phyloP scores from a whole-genome alignment of 108 stramenopile genomes.

The Bacterosira constricta region DNA sequence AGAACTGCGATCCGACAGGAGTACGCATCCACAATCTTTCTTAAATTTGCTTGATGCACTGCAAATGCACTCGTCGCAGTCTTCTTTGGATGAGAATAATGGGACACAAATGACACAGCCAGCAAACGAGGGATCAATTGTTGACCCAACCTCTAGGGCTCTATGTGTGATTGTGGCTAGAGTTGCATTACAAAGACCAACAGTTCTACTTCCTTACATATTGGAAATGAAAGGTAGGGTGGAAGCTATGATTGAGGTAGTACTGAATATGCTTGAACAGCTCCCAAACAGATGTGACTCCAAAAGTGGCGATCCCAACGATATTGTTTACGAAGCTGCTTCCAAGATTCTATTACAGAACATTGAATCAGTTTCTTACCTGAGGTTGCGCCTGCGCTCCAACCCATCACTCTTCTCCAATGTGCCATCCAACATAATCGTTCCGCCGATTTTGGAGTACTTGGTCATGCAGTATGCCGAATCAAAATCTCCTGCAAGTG shows the following conservation, averaged over 20 bases:
- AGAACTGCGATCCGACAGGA: neutral
- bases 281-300: slow-evolving; percentile 2
- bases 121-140: neutral
- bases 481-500: neutral
- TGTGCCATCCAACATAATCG: slow-evolving; percentile 10
- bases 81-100: neutral
- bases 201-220: slow-evolving; percentile 10
- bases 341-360: slow-evolving; percentile 1
- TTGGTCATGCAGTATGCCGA: slow-evolving; percentile 7
- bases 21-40: neutral
- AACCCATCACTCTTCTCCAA: slow-evolving; percentile 16
- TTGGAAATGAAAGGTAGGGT: slow-evolving; percentile 6
- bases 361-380: slow-evolving; percentile 6
- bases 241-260: slow-evolving; percentile 11
- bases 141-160: slow-evolving; percentile 10
- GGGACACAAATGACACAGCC: neutral
- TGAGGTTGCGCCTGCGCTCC: slow-evolving; percentile 2
- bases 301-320: neutral
- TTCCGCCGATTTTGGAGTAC: slow-evolving; percentile 14
- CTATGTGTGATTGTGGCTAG: slow-evolving; percentile 15
- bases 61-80: neutral
- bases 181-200: slow-evolving; percentile 12
- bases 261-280: slow-evolving; percentile 16
- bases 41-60: slow-evolving; percentile 19
- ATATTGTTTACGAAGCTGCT: slow-evolving; percentile 2